These are phyloP conservation scores for Dryadomyces quercus-mongolicae DNA, from an alignment of 2,329 filamentous ascomycete species.

Conservation along the genomic window DNA sequence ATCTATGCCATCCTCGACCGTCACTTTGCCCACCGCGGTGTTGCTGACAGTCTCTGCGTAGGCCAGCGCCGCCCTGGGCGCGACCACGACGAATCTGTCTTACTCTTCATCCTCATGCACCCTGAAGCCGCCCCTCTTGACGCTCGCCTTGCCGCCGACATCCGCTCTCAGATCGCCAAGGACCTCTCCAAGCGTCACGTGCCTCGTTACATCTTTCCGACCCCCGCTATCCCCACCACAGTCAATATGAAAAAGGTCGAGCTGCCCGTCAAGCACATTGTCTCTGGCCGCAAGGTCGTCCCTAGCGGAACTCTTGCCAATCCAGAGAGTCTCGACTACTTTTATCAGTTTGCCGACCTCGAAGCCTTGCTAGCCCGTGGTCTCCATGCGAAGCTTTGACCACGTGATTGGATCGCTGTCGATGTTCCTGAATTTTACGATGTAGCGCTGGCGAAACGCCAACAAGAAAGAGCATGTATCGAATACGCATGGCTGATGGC, in stretches of 20 bases:
- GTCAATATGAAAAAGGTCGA: conserved; percentile 82
- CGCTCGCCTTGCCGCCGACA: conserved; percentile 36
- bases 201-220: conserved; percentile 67
- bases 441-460: no score
- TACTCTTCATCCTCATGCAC: conserved; percentile 43
- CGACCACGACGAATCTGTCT: conserved; percentile 40
- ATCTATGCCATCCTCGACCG: conserved; percentile 65
- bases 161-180: conserved; percentile 53
- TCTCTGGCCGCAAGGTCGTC: conserved; percentile 62
- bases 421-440: no score
- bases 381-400: no score
- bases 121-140: conserved; percentile 43
- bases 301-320: conserved; percentile 68
- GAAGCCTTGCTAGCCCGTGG: conserved; percentile 37
- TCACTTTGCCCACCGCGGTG: conserved; percentile 41
- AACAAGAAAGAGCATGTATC: not conserved
- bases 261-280: conserved; percentile 72
- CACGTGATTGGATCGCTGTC: no score
- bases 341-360: conserved; percentile 65
- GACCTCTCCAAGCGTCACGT: conserved; percentile 64
- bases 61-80: conserved; percentile 53
- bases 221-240: conserved; percentile 71
- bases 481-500: not conserved
- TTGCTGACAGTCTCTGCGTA: conserved; percentile 67
- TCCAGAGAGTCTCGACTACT: conserved; percentile 62